Percentiles rank a stretch among this genome's conserved stretches.
Evolutionary conservation across 805 yeast genomes (phyloP).

Genomic region (Cyberlindnera lachancei): DNA sequence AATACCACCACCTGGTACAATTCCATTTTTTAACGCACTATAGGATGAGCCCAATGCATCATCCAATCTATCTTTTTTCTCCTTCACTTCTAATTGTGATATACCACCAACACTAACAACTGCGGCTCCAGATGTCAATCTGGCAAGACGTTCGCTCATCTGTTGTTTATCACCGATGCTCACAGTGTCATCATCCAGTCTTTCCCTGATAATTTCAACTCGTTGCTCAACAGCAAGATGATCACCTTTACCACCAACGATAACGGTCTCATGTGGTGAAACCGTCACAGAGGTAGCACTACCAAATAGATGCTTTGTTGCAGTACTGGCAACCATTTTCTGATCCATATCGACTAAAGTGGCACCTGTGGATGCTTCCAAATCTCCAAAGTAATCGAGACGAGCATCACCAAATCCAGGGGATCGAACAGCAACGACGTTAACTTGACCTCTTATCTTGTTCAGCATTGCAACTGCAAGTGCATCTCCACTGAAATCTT

Average conservation of each 20-base stretch:
- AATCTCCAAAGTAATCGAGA: slow-evolving; percentile 91
- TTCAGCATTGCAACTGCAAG: slow-evolving; percentile 95
- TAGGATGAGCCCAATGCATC: slow-evolving; percentile 98
- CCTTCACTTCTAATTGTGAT: slow-evolving; percentile 96
- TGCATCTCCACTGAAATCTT: slow-evolving; percentile 97
- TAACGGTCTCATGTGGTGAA: slow-evolving; percentile 92
- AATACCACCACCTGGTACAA: slow-evolving; percentile 99
- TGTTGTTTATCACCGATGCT: slow-evolving; percentile 91
- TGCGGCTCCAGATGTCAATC: slow-evolving; percentile 97
- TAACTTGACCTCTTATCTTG: slow-evolving; percentile 97
- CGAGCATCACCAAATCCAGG: slow-evolving; percentile 99
- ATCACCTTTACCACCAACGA: slow-evolving; percentile 87
- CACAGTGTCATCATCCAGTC: slow-evolving; percentile 55
- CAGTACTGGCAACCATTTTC: slow-evolving; percentile 92
- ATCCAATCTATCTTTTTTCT: slow-evolving; percentile 98
- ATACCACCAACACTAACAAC: slow-evolving; percentile 96
- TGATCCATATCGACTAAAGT: slow-evolving; percentile 81
- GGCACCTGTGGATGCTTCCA: slow-evolving; percentile 93
- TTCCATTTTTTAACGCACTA: slow-evolving; percentile 98
- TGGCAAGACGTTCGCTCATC: slow-evolving; percentile 94
- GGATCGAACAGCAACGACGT: slow-evolving; percentile 95
- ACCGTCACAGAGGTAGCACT: slow-evolving; percentile 85
- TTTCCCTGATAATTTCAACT: slow-evolving; percentile 87
- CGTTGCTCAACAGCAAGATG: slow-evolving; percentile 76
- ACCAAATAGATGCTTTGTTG: slow-evolving; percentile 84